Conservation (phyloP, 2,329 filamentous ascomycete genomes). For the Penicillium sp. region DNA sequence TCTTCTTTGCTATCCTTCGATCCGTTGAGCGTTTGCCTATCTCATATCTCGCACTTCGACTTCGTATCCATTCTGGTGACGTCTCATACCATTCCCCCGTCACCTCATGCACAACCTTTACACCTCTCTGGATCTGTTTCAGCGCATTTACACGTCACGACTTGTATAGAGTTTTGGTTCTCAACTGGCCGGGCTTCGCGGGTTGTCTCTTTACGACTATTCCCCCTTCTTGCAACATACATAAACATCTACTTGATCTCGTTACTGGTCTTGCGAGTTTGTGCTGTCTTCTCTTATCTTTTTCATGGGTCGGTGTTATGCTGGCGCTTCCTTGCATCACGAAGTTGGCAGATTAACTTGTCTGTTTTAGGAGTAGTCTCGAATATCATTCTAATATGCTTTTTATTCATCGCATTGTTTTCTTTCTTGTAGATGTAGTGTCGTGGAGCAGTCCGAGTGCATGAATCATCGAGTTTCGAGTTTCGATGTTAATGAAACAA, state of each 20-base stretch:
- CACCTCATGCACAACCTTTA: background rate
- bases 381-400: background rate
- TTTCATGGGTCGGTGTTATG: conserved; percentile 16
- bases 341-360: background rate
- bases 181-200: conserved; percentile 12
- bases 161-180: conserved; percentile 21
- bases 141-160: conserved; percentile 18
- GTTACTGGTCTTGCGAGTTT: background rate
- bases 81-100: conserved; percentile 15
- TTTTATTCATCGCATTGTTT: background rate
- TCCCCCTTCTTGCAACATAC: conserved; percentile 14
- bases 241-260: conserved; percentile 14
- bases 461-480: background rate
- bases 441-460: background rate
- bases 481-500: background rate
- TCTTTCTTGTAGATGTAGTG: background rate
- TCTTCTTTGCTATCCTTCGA: background rate
- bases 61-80: conserved; percentile 9
- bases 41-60: background rate
- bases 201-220: conserved; percentile 13
- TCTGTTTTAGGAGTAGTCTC: background rate
- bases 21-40: conserved; percentile 7
- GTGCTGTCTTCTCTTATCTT: conserved; percentile 5
- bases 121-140: conserved; percentile 9
- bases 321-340: conserved; percentile 10